Percentiles rank a stretch among this genome's conserved stretches.
Conservation (phyloP, 495 filamentous ascomycete species). For the Aspergillus leporis region DNA sequence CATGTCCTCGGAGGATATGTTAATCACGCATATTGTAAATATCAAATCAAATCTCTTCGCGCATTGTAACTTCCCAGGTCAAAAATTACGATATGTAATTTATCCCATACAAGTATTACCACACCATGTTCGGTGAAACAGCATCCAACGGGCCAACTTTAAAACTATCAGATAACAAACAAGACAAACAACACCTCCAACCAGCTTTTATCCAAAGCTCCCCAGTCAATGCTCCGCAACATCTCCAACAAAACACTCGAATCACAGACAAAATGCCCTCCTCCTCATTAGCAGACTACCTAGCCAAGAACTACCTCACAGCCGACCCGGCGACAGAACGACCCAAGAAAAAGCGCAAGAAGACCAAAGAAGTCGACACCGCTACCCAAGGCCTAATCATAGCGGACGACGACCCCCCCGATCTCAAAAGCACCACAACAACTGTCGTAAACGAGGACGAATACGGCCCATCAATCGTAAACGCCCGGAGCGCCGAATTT, state of each 20-base stretch:
- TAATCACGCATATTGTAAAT: no score
- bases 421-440: constrained; percentile 55
- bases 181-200: not conserved
- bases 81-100: not conserved
- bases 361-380: constrained; percentile 68
- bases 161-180: constrained; percentile 1
- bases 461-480: constrained; percentile 46
- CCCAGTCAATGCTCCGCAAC: no score
- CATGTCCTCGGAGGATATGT: no score
- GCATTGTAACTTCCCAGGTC: no score
- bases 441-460: constrained; percentile 49
- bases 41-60: no score
- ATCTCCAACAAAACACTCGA: not conserved
- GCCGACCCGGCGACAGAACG: constrained; percentile 63
- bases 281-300: constrained; percentile 71
- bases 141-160: no score
- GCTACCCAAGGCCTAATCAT: constrained; percentile 70
- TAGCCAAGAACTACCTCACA: constrained; percentile 91
- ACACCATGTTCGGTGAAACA: no score
- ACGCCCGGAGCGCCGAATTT: constrained; percentile 63
- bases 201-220: constrained; percentile 9
- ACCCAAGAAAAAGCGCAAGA: constrained; percentile 77
- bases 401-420: constrained; percentile 83
- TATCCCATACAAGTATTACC: not conserved
- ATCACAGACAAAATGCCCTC: constrained; percentile 28